Evolutionary conservation across 192 early-diverging fungal species (phyloP).

Genomic region (Umbelopsis ramanniana): DNA sequence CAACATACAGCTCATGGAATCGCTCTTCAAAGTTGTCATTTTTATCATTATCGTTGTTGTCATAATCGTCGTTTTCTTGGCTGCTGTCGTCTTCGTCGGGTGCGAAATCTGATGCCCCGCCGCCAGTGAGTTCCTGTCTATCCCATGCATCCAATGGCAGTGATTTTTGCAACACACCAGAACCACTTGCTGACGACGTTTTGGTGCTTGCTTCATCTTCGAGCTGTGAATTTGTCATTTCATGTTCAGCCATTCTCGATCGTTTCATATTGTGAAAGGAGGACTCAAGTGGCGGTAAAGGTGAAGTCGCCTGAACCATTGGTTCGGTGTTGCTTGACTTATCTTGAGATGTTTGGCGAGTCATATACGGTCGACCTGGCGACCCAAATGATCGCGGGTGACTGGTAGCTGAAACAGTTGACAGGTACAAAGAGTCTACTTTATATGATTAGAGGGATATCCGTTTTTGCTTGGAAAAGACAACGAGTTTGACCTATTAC

Average conservation of each 20-base stretch:
- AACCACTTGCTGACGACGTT: background rate
- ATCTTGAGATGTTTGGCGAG: background rate
- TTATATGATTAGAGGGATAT: background rate
- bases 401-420: background rate
- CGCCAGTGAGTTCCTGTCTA: constrained; percentile 7
- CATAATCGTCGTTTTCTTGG: constrained; percentile 18
- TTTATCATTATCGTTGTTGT: background rate
- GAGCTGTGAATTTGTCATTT: background rate
- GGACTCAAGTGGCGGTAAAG: background rate
- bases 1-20: constrained; percentile 17
- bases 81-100: background rate
- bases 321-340: background rate
- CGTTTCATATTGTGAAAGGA: background rate
- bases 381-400: background rate
- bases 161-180: constrained; percentile 8
- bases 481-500: background rate
- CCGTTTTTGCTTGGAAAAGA: background rate
- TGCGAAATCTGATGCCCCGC: background rate
- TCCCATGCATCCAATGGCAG: constrained; percentile 15
- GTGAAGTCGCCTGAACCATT: background rate
- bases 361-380: background rate
- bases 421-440: constrained; percentile 12
- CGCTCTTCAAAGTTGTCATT: constrained; percentile 8
- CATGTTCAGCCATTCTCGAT: background rate
- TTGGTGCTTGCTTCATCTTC: background rate